phyloP scores from a whole-genome alignment of 2,329 filamentous ascomycete genomes.

The Pseudogymnoascus sp. region DNA sequence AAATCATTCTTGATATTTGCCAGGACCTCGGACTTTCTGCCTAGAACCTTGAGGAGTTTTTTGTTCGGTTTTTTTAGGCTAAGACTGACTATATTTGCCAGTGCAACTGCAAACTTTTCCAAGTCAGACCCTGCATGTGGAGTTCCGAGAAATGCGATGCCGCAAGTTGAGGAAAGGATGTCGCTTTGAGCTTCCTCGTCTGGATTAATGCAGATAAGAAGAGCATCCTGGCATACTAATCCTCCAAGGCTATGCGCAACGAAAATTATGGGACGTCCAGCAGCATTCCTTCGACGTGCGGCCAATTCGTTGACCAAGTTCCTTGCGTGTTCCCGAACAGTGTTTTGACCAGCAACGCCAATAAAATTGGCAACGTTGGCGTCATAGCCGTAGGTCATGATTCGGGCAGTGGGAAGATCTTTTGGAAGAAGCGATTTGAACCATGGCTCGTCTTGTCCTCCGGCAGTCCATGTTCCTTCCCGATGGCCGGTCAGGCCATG shows the following conservation, averaged over 20 bases:
- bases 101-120: slow-evolving; percentile 29
- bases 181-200: slow-evolving; percentile 25
- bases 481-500: slow-evolving; percentile 37
- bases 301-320: neutral
- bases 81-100: slow-evolving; percentile 27
- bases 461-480: slow-evolving; percentile 33
- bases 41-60: slow-evolving; percentile 25
- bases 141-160: slow-evolving; percentile 34
- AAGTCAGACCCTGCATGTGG: slow-evolving; percentile 32
- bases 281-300: neutral
- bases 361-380: slow-evolving; percentile 23
- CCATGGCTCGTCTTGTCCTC: slow-evolving; percentile 28
- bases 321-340: neutral
- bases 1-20: slow-evolving; percentile 24
- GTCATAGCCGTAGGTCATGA: slow-evolving; percentile 37
- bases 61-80: slow-evolving; percentile 28
- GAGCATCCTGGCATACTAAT: slow-evolving; percentile 33
- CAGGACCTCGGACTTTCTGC: slow-evolving; percentile 25
- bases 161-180: slow-evolving; percentile 25
- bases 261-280: slow-evolving; percentile 28
- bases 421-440: slow-evolving; percentile 29
- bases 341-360: neutral
- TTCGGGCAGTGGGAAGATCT: slow-evolving; percentile 27
- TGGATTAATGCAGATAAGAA: slow-evolving; percentile 29
- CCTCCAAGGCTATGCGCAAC: slow-evolving; percentile 35